phyloP scores from a whole-genome alignment of 2,329 filamentous ascomycete genomes.

The Didymosphaeria variabile region DNA sequence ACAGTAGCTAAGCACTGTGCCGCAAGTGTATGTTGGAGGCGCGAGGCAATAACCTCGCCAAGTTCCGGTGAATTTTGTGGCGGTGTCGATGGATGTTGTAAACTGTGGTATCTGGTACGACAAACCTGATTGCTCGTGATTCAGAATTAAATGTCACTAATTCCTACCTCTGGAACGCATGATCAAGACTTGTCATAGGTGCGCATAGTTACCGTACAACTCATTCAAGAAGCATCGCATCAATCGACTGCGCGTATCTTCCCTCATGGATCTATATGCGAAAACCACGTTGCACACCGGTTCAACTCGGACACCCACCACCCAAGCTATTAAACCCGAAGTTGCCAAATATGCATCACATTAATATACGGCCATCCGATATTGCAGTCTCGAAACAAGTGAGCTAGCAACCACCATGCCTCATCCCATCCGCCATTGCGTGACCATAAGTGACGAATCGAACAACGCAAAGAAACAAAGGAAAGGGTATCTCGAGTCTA shows the following conservation, averaged over 20 bases:
- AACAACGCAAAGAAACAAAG: constrained; percentile 12
- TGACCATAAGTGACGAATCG: background rate
- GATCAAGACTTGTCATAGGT: too few relatives aligned
- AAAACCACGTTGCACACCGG: too few relatives aligned
- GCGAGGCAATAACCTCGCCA: too few relatives aligned
- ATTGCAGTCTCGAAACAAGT: background rate
- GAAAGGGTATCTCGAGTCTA: constrained; percentile 29
- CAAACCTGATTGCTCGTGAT: too few relatives aligned
- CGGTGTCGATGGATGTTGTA: too few relatives aligned
- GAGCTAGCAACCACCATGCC: background rate
- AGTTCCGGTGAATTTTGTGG: too few relatives aligned
- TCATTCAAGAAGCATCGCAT: too few relatives aligned
- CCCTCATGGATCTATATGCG: too few relatives aligned
- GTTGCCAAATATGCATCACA: background rate
- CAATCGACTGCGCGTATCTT: background rate
- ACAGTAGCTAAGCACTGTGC: constrained; percentile 8
- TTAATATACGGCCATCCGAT: background rate
- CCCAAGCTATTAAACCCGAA: background rate
- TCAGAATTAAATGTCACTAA: too few relatives aligned
- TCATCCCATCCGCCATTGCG: background rate
- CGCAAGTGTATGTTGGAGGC: background rate
- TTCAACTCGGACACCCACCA: too few relatives aligned
- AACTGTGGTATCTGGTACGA: background rate
- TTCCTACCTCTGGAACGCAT: too few relatives aligned
- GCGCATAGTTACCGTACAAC: too few relatives aligned